phyloP scores from a whole-genome alignment of 441 rosid species.

The Syzygium syzygioides region DNA sequence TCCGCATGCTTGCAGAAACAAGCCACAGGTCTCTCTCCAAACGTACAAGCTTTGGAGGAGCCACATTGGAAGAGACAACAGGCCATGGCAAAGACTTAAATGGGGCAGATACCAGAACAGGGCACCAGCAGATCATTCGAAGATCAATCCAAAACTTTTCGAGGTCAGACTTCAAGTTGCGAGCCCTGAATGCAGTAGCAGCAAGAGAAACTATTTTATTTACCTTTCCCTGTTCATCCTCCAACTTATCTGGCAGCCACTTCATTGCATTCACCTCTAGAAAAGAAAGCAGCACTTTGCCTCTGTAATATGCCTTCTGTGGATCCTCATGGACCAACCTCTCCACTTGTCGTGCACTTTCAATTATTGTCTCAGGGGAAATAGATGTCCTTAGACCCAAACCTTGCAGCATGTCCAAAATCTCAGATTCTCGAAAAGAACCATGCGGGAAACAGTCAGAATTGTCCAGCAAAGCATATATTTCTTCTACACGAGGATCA shows the following conservation, averaged over 20 bases:
- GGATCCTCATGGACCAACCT: conserved; percentile 61
- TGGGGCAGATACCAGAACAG: conserved; percentile 88
- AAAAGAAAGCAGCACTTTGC: conserved; percentile 85
- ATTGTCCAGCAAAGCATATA: conserved; percentile 79
- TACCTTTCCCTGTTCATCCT: conserved; percentile 63
- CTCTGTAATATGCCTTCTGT: conserved; percentile 70
- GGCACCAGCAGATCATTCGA: conserved; percentile 95
- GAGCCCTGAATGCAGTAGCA: conserved; percentile 85
- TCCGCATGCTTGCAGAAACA: conserved; percentile 97
- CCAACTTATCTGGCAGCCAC: conserved; percentile 71
- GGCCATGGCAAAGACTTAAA: conserved; percentile 92
- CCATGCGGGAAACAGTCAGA: conserved; percentile 78
- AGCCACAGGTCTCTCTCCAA: conserved; percentile 85
- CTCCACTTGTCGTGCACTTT: conserved; percentile 88
- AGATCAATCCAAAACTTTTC: conserved; percentile 92
- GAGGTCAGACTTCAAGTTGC: conserved; percentile 66
- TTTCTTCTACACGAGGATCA: conserved; percentile 95
- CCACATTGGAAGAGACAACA: conserved; percentile 72
- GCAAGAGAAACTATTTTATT: conserved; percentile 80
- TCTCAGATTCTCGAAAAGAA: conserved; percentile 56
- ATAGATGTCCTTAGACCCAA: conserved; percentile 86
- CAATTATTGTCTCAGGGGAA: conserved; percentile 78
- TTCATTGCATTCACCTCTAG: conserved; percentile 90
- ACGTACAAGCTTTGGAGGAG: conserved; percentile 98
- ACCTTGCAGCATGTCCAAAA: conserved; percentile 83